Evolutionary conservation across 345 rosid species (phyloP), one percentile per base, ranked within the genome.

Genomic region (Eucalyptus tenuipes): DNA sequence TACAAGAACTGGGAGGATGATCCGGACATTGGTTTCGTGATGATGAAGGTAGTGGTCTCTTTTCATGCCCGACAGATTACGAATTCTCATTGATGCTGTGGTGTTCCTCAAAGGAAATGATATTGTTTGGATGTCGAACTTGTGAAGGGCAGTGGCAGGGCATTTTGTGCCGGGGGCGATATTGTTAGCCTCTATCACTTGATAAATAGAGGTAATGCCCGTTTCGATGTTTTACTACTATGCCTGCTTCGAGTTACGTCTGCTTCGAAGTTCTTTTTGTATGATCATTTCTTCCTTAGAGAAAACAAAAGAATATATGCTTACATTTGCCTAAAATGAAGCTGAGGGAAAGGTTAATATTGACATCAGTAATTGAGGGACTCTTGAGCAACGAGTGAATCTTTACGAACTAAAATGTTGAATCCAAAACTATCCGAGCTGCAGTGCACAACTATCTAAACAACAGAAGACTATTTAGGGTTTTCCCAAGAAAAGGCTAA

Each of bases 151-250:
- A 93, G 97, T 91, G 99, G 98, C 92, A 94, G 96, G 92, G 98
- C 98, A 53, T 98, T 98, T 94, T 96, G 97, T 91, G 99, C 99
- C 8, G 99, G 99, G 86, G 99, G 99, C 24, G 98, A 96, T 91
- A 93, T 97, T 75, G 95, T 96, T 87, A 9, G 93, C 87, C 93
- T 97, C 48, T 95, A 95, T 92, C 94, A 94, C 81, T 89, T 95
- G 92, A 92, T 89, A 47, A 95, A 94, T 86, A 92, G 93, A 92
- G 98, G 99, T 96, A 92, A 84, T 31, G 13, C 13, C 55, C 10
- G 47, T 75, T 75, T 71, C 5, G 13, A 33, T 71, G 49, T 44
- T 50, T 40, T 50, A 9, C 18, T 50, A 42, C 79, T 50, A 8
- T 40, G 37, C 45, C 13, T 3, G 6, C 47, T 15, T 27, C 50